Evolutionary conservation across 108 stramenopile species (phyloP), one percentile per base, ranked within the genome.

Genomic region (Nitzschia sp.): DNA sequence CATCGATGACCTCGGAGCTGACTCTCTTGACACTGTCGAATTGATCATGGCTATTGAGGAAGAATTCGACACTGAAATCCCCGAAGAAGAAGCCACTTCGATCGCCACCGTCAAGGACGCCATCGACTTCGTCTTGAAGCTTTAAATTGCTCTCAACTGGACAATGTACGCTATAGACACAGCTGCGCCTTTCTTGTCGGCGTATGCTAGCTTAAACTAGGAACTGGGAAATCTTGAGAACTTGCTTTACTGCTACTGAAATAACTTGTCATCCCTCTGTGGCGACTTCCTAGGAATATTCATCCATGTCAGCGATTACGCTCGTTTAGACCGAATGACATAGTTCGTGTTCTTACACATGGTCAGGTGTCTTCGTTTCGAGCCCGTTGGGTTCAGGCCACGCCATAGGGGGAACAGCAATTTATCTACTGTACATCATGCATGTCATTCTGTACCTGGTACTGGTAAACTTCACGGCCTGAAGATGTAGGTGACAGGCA

Each of bases 1-100:
- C 94, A 91, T 93, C 81, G 96, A 95, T 65, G 98, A 98, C 60
- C 90, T 98, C 36, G 93, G 89, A 66, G 90, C 96, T 53, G 98
- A 98, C 80, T 97, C 96, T 46, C 84, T 98, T 66, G 98, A 98
- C 68, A 92, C 95, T 54, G 98, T 98, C 44, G 94, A 97, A 77
- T 75, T 97, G 67, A 95, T 96, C 76, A 97, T 98, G 98, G 88
- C 93, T 56, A 82, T 98, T 59, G 98, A 98, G 72, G 98, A 98
- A 64, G 96, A 97, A 79, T 98, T 97, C 81, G 89, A 91, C 67
- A 87, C 93, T 58, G 96, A 97, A 68, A 98, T 98, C 80, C 96
- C 96, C 25, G 98, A 98, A 81, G 94, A 94, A 27, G 92, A 97
- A 68, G 96, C 96, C 65, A 95, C 93, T 80, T 76, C 77, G 62